Conservation (phyloP, 225 moss, liverwort and hornwort species). For the Sphagnum contortum region DNA sequence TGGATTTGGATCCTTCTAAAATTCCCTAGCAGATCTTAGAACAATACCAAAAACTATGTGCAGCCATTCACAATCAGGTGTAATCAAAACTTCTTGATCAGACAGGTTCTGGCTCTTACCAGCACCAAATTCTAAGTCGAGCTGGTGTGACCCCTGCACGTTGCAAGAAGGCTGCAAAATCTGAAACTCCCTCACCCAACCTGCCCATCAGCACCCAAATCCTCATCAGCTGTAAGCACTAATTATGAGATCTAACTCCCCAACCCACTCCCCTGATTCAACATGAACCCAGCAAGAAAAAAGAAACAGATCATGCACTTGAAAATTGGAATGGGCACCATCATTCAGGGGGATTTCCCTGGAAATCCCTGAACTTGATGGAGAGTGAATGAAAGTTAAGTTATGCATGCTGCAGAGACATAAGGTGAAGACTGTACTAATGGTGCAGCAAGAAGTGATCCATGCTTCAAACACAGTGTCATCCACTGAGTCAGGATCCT, state of each 20-base stretch:
- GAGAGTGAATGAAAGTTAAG: neutral
- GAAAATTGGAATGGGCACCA: neutral
- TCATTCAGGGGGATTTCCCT: neutral
- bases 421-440: conserved; percentile 14
- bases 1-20: neutral
- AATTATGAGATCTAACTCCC: neutral
- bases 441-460: conserved; percentile 27
- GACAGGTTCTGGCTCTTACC: conserved; percentile 23
- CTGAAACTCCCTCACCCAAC: conserved; percentile 73
- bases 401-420: neutral
- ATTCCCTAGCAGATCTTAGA: neutral
- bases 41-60: neutral
- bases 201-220: conserved; percentile 50
- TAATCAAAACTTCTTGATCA: neutral
- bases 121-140: conserved; percentile 52
- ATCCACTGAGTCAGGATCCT: conserved; percentile 54
- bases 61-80: neutral
- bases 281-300: neutral
- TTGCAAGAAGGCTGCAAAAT: conserved; percentile 69
- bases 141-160: conserved; percentile 72
- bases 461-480: conserved; percentile 63
- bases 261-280: neutral
- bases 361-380: neutral
- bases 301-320: neutral
- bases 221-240: neutral